Conservation (phyloP, 495 filamentous ascomycete genomes). For the Penicillium chermesinum region DNA sequence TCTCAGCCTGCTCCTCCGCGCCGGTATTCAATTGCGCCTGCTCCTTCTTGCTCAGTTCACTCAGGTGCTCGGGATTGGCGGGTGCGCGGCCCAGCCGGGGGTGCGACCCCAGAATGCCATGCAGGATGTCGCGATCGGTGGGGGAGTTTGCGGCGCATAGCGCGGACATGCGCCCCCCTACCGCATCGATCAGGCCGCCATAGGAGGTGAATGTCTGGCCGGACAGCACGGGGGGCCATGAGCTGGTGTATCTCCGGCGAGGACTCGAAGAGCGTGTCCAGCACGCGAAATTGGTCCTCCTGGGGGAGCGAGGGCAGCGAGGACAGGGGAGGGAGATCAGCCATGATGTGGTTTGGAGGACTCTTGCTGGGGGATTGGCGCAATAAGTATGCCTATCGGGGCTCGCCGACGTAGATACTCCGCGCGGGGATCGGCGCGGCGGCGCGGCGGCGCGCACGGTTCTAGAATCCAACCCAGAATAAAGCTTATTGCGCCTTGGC, state of each 20-base stretch:
- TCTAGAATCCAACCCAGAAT: background rate
- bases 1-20: slow-evolving; percentile 49
- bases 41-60: slow-evolving; percentile 69
- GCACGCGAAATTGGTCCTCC: slow-evolving; percentile 52
- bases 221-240: slow-evolving; percentile 58
- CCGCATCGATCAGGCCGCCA: slow-evolving; percentile 51
- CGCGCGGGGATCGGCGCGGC: background rate
- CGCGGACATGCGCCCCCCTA: slow-evolving; percentile 51
- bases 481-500: no score
- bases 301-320: slow-evolving; percentile 51
- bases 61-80: slow-evolving; percentile 56
- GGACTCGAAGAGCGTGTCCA: slow-evolving; percentile 86
- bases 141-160: slow-evolving; percentile 44
- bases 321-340: slow-evolving; percentile 47
- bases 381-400: slow-evolving; percentile 11
- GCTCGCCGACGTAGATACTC: background rate
- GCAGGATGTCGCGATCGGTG: slow-evolving; percentile 50
- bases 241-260: slow-evolving; percentile 68
- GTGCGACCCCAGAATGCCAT: slow-evolving; percentile 78
- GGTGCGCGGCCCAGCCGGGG: slow-evolving; percentile 71
- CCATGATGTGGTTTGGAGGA: slow-evolving; percentile 11
- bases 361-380: background rate
- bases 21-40: slow-evolving; percentile 65
- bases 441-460: background rate
- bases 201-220: slow-evolving; percentile 60